These are phyloP conservation scores for Ceratocystis huliohia DNA, from an alignment of 2,329 filamentous ascomycete genomes.

Conservation along the genomic window DNA sequence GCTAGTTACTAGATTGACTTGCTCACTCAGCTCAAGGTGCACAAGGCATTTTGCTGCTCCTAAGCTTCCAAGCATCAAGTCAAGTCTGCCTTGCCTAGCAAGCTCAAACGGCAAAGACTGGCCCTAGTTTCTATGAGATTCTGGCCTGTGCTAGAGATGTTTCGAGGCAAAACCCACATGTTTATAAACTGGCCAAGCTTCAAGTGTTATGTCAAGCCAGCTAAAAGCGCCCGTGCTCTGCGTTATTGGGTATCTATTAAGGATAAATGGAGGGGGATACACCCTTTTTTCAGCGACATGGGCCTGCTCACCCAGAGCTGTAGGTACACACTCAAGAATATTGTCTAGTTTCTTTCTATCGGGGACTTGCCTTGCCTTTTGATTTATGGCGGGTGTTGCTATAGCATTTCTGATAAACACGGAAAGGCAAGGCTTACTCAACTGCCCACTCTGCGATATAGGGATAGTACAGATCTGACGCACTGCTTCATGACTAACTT, in stretches of 20 bases:
- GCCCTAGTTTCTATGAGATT: not conserved
- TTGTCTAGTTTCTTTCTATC: not conserved
- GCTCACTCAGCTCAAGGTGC: not conserved
- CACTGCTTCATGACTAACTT: not conserved
- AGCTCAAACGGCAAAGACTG: not conserved
- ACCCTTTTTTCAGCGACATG: not conserved
- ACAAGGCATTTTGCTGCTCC: not conserved
- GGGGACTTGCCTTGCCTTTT: not conserved
- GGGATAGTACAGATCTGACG: not conserved
- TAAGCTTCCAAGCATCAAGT: not conserved
- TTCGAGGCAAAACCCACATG: not conserved
- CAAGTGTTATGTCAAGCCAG: not conserved
- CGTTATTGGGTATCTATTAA: constrained; percentile 1
- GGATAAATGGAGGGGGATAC: not conserved
- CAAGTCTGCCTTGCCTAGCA: not conserved
- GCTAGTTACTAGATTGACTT: too few species aligned
- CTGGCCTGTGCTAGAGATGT: not conserved
- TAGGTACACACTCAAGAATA: too few species aligned
- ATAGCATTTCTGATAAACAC: not conserved
- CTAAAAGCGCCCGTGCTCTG: not conserved
- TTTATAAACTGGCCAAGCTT: not conserved
- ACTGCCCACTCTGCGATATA: not conserved
- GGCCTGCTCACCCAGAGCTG: too few species aligned
- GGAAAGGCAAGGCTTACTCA: not conserved
- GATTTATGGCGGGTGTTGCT: not conserved